Evolutionary conservation across 306 rosid genomes (phyloP), one percentile per base, ranked within the genome.

Genomic region (Prunus mume): DNA sequence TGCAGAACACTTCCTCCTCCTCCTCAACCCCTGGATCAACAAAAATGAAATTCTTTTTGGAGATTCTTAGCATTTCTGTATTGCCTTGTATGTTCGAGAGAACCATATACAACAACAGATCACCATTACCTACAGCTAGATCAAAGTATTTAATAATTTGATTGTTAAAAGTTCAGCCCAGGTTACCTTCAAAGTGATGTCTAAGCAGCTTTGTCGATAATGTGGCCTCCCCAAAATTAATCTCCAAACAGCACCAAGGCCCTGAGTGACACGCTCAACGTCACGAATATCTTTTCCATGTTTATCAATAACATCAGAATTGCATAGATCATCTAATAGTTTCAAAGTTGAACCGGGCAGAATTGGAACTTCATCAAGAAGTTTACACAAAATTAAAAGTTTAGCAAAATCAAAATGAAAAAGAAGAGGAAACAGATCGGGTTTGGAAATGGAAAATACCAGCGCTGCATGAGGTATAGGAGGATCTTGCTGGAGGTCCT

Each of bases 211-310:
- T 72, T 88, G 92, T 72, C 99, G 96, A 83, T 90, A 89, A 75
- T 74, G 89, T 61, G 97, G 97, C 63, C 97, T 96, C 45, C 96
- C 96, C 85, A 95, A 83, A 70, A 95, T 92, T 87, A 95, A 89
- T 88, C 91, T 88, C 99, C 99, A 95, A 28, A 90, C 85, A 28
- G 99, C 94, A 78, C 99, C 99, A 78, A 95, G 97, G 69, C 99
- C 99, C 83, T 95, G 99, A 65, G 99, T 95, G 79, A 95, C 96
- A 56, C 97, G 97, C 70, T 92, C 99, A 72, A 87, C 80, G 79
- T 95, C 99, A 58, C 97, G 90, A 61, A 76, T 78, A 69, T 82
- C 71, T 84, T 90, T 92, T 79, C 97, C 97, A 41, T 76, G 85
- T 74, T 76, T 79, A 79, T 90, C 93, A 75, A 77, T 61, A 61